Conservation (phyloP, 148 eudicot species). For the Rhododendron vialii region DNA sequence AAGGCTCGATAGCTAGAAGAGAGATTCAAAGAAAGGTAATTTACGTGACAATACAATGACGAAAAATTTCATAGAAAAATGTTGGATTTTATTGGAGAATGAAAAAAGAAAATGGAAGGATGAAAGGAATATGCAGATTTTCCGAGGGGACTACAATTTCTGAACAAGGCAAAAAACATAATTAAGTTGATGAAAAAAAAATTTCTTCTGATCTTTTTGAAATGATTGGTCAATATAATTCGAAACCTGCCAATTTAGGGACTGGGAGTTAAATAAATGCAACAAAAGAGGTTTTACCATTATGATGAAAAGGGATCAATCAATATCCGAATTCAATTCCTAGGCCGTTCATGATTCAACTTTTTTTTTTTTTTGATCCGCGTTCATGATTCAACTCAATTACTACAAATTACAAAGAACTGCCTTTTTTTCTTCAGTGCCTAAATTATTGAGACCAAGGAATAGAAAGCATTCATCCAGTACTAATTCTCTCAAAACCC, state of each 20-base stretch:
- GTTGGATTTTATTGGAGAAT: neutral
- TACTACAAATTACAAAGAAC: conserved; percentile 8
- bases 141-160: neutral
- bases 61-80: neutral
- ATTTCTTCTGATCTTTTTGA: neutral
- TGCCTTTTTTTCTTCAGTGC: neutral
- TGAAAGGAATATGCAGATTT: neutral
- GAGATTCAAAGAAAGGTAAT: neutral
- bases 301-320: conserved; percentile 5
- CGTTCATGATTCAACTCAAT: neutral
- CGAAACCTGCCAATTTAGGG: conserved; percentile 8
- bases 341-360: neutral
- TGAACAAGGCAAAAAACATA: conserved; percentile 5
- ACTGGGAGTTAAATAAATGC: conserved; percentile 1
- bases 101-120: neutral
- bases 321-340: conserved; percentile 1
- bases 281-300: conserved; percentile 11
- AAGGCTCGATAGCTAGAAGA: neutral
- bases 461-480: neutral
- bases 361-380: no score
- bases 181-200: neutral
- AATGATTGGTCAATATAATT: conserved; percentile 8
- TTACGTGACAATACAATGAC: neutral
- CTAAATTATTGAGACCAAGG: neutral
- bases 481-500: conserved; percentile 1